Base-by-base conservation (phyloP, 1,139 yeast species). In the Taphrina wiesneri region DNA sequence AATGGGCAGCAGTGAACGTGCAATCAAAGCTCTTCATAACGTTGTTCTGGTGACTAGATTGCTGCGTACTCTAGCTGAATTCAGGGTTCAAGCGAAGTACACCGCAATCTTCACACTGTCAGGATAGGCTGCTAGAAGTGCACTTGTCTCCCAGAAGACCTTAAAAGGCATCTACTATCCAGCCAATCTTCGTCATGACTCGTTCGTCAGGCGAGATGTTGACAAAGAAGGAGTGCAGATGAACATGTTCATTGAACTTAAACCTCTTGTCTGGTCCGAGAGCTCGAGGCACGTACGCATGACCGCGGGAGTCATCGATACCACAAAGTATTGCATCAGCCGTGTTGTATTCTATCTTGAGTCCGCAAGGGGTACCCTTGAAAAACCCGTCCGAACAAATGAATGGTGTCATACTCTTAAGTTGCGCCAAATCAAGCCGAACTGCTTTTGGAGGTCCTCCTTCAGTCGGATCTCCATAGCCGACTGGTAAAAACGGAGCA, bases 171-270 rank as follows among this genome's bases (percentile, higher is more conserved):
- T 30, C 9, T 30, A 30, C 34, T 30, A 30, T 15, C 49, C 49
- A 45, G 28, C 49, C 49, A 21, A 45, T 21, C 28, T 45, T 45
- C 28, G 49, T 45, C 19, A 45, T 45, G 13, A 45, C 49, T 11
- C 49, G 49, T 5, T 28, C 49, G 28, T 21, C 25, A 11, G 9
- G 11, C 15, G 28, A 21, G 28, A 28, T 45, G n/a, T 45, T 23
- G 13, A 23, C 49, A 45, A 45, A 45, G 49, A 45, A 45, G n/a
- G 49, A 45, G 26, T 45, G 49, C 28, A 45, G n/a, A 7, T n/a
- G 19, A 39, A 15, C 17, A 39, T 39, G 17, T n/a, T n/a, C n/a
- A 39, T 0, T 13, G 19, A 39, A 6, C 19, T 15, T 19, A 39
- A 15, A 39, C 19, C n/a, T 39, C 43, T 39, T 39, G 43, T 2